Conservation (phyloP, 345 rosid species). For the Populus alba region DNA sequence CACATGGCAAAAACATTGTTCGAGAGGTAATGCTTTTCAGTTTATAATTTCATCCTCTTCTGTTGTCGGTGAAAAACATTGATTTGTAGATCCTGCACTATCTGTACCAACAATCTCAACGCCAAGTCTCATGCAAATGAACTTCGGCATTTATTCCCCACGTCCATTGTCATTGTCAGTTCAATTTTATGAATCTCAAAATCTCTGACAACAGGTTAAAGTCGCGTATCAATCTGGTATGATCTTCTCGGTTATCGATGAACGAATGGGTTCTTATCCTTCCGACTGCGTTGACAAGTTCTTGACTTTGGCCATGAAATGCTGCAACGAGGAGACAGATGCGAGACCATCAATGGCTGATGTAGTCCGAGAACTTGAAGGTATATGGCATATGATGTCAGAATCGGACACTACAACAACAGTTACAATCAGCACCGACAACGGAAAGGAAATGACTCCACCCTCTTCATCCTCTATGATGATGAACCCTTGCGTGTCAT, state of each 20-base stretch:
- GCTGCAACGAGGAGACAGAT: constrained; percentile 74
- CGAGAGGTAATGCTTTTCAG: constrained; percentile 58
- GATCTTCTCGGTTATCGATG: constrained; percentile 73
- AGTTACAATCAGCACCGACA: constrained; percentile 7
- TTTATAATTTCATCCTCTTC: background rate
- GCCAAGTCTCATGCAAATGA: background rate
- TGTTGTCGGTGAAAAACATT: background rate
- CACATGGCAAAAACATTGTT: constrained; percentile 93
- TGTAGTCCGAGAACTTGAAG: constrained; percentile 80
- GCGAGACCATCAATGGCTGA: constrained; percentile 87
- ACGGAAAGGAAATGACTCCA: constrained; percentile 23
- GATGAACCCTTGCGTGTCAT: constrained; percentile 55
- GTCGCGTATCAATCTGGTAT: constrained; percentile 63
- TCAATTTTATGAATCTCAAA: background rate
- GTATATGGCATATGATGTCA: constrained; percentile 61
- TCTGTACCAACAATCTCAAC: background rate
- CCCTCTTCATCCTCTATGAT: constrained; percentile 44
- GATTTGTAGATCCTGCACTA: background rate
- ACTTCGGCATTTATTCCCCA: background rate
- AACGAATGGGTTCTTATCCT: constrained; percentile 92
- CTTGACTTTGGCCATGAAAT: constrained; percentile 61
- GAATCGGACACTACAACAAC: constrained; percentile 35
- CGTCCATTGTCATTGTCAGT: background rate
- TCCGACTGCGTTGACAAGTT: constrained; percentile 77
- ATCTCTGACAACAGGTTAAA: constrained; percentile 50